A percentile compares a stretch with the other conserved stretches of the same genome.
Evolutionary conservation across 176 grass and related monocot species (phyloP).

Genomic region (Aechmea fasciata): DNA sequence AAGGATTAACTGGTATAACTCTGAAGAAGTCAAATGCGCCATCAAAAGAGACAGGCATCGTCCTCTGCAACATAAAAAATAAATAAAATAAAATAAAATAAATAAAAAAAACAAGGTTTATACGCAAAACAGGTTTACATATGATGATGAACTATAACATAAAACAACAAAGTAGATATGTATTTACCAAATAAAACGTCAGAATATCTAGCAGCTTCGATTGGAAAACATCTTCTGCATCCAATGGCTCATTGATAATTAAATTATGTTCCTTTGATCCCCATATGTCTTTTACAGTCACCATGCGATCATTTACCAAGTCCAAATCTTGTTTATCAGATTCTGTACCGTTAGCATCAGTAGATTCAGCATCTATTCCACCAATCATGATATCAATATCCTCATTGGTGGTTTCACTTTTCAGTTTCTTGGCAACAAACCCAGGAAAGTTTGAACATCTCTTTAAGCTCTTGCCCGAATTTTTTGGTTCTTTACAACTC

Average conservation of each 20-base stretch:
- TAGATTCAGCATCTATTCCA: constrained; percentile 44
- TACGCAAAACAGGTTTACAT: no score
- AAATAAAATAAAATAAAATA: background rate
- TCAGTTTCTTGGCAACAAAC: constrained; percentile 57
- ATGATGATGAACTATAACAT: constrained; percentile 1
- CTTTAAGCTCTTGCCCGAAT: constrained; percentile 30
- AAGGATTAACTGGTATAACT: constrained; percentile 51
- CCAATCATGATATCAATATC: constrained; percentile 58
- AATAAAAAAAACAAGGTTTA: background rate
- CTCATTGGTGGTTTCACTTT: constrained; percentile 18
- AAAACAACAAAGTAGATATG: constrained; percentile 15
- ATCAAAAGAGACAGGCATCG: constrained; percentile 69
- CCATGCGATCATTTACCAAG: constrained; percentile 18
- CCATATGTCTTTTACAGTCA: constrained; percentile 56
- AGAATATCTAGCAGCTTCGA: constrained; percentile 83
- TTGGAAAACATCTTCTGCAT: constrained; percentile 51
- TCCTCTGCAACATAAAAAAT: constrained; percentile 33
- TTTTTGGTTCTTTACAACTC: constrained; percentile 42
- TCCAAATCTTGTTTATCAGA: constrained; percentile 30
- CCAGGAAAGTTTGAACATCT: constrained; percentile 28
- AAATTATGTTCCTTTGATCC: constrained; percentile 42
- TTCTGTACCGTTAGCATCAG: constrained; percentile 1
- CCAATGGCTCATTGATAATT: constrained; percentile 22
- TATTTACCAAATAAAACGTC: constrained; percentile 59
- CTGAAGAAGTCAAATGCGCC: constrained; percentile 84